These are phyloP conservation scores for Phytopythium helicoides DNA, from an alignment of 352 stramenopile genomes.

Conservation along the genomic window DNA sequence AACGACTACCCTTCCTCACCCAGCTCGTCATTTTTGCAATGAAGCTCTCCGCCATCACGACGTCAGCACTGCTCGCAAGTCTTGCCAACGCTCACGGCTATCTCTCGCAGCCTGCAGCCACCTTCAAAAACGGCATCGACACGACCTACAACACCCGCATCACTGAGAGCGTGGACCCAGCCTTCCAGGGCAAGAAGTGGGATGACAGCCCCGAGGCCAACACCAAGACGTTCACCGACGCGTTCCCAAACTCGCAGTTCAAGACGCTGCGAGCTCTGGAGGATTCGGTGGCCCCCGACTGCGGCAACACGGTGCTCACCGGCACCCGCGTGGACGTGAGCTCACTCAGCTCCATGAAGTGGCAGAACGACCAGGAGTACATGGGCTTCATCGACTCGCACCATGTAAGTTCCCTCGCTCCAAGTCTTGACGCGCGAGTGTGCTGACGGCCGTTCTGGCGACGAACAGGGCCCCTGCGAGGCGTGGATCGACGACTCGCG, in stretches of 20 bases:
- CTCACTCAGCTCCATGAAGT: constrained; percentile 21
- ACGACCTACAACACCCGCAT: constrained; percentile 8
- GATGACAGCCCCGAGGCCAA: constrained; percentile 17
- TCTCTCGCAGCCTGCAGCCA: constrained; percentile 7
- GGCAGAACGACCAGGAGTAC: constrained; percentile 15
- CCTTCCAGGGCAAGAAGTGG: constrained; percentile 19
- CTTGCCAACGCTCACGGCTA: neutral
- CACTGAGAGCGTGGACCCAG: constrained; percentile 6
- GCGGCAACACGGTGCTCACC: constrained; percentile 13
- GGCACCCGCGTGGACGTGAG: constrained; percentile 7
- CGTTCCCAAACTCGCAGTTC: constrained; percentile 19
- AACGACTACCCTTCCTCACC: neutral
- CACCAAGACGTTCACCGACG: constrained; percentile 20
- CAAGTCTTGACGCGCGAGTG: neutral
- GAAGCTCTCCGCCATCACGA: constrained; percentile 5
- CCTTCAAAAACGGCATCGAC: constrained; percentile 10
- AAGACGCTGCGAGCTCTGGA: constrained; percentile 23
- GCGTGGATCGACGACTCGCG: constrained; percentile 36
- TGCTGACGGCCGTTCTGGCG: neutral
- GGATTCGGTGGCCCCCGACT: constrained; percentile 12
- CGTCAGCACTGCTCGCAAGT: neutral
- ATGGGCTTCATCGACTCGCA: constrained; percentile 37
- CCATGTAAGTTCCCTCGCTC: constrained; percentile 14
- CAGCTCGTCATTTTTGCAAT: no score
- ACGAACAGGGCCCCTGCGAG: constrained; percentile 37